Percentiles rank a stretch among this genome's conserved stretches.
Evolutionary conservation across 1,284 basidiomycete species (phyloP).

Genomic region (Ceratobasidium sp.): DNA sequence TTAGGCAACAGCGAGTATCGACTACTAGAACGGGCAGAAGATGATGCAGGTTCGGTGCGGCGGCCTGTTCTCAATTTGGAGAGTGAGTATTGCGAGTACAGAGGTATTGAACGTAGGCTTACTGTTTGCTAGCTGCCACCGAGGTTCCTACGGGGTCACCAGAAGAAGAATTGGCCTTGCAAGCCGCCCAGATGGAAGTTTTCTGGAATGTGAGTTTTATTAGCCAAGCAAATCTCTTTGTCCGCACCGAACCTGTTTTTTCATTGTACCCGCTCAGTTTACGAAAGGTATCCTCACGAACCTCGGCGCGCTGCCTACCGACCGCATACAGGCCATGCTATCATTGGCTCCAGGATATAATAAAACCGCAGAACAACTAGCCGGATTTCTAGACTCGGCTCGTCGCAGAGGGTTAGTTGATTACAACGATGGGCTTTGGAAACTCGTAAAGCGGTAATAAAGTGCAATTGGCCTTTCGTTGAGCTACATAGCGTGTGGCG

Average conservation of each 20-base stretch:
- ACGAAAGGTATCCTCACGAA: conserved; percentile 89
- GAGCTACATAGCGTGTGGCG: not conserved
- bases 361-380: conserved; percentile 80
- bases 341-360: conserved; percentile 85
- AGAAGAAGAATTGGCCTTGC: conserved; percentile 75
- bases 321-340: conserved; percentile 86
- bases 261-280: conserved; percentile 63
- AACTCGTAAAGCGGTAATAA: conserved; percentile 57
- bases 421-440: conserved; percentile 81
- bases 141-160: conserved; percentile 64
- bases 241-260: conserved; percentile 13
- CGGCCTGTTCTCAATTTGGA: conserved; percentile 56
- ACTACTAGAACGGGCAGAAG: conserved; percentile 74
- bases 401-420: conserved; percentile 80
- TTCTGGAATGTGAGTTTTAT: conserved; percentile 79
- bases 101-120: conserved; percentile 24
- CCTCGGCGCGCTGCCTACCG: conserved; percentile 76
- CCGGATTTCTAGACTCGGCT: conserved; percentile 81
- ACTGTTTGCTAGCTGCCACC: conserved; percentile 57
- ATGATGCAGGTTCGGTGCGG: conserved; percentile 50
- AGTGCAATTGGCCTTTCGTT: not conserved
- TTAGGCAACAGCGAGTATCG: conserved; percentile 69
- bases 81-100: conserved; percentile 3
- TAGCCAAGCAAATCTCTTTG: conserved; percentile 11
- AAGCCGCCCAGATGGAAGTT: conserved; percentile 85